Percentiles rank a stretch among this genome's conserved stretches.
Evolutionary conservation across 2,329 filamentous ascomycete species (phyloP).

Genomic region (Xylaria sp.): DNA sequence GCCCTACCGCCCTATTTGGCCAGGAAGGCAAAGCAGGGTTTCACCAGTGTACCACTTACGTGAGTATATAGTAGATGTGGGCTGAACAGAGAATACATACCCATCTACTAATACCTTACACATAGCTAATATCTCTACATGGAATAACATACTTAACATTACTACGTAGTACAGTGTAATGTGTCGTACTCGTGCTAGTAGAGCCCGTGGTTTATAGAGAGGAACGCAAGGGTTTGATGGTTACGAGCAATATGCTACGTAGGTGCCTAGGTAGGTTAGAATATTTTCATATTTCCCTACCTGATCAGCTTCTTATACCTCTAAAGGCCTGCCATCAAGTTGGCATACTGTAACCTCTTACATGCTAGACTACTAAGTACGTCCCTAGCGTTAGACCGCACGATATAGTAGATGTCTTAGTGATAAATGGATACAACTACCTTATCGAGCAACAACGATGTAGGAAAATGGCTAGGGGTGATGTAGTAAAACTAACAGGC

Average conservation of each 20-base stretch:
- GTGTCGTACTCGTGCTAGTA: neutral
- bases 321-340: neutral
- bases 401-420: neutral
- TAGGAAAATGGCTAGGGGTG: neutral
- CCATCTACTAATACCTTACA: neutral
- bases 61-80: neutral
- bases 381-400: neutral
- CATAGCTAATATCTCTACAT: too few species aligned
- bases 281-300: neutral
- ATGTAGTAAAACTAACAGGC: constrained; percentile 10
- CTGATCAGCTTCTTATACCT: neutral
- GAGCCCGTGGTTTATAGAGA: neutral
- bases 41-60: too few species aligned
- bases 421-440: neutral
- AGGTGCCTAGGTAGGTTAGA: neutral
- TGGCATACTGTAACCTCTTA: neutral
- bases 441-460: neutral
- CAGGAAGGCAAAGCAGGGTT: too few species aligned
- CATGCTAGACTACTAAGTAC: neutral
- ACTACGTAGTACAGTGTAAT: too few species aligned
- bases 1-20: neutral
- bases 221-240: neutral
- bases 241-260: neutral
- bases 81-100: constrained; percentile 2
- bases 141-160: neutral